phyloP scores from a whole-genome alignment of 306 rosid genomes.

The Mimosa bimucronata region DNA sequence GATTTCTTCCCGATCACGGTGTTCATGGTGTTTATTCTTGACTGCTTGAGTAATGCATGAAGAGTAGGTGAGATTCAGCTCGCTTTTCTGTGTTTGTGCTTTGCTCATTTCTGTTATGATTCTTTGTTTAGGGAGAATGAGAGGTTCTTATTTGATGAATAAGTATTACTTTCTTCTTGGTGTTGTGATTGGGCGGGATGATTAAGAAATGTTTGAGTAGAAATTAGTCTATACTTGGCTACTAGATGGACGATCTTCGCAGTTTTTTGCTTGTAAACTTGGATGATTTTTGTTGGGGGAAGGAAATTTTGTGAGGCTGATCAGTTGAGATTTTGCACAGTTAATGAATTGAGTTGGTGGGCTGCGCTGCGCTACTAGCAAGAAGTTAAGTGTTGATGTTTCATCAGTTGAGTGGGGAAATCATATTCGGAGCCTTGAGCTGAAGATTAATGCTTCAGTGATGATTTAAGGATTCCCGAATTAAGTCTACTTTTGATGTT shows the following conservation, averaged over 20 bases:
- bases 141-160: neutral
- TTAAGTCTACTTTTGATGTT: conserved; percentile 1
- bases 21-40: neutral
- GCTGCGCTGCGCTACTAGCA: neutral
- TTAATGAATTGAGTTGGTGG: neutral
- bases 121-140: neutral
- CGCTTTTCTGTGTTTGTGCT: neutral
- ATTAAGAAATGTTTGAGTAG: neutral
- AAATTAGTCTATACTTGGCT: neutral
- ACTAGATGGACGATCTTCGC: conserved; percentile 7
- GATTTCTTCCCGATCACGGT: neutral
- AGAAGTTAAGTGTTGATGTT: neutral
- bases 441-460: neutral
- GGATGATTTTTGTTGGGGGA: neutral
- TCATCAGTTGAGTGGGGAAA: conserved; percentile 8
- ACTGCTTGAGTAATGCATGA: neutral
- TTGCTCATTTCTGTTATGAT: neutral
- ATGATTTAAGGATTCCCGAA: neutral
- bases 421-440: neutral
- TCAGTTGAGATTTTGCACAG: neutral
- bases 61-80: neutral
- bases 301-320: conserved; percentile 18
- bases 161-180: neutral
- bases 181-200: neutral
- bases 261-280: conserved; percentile 23